Conservation (phyloP, 805 yeast genomes). For the Ogataea degrootiae region DNA sequence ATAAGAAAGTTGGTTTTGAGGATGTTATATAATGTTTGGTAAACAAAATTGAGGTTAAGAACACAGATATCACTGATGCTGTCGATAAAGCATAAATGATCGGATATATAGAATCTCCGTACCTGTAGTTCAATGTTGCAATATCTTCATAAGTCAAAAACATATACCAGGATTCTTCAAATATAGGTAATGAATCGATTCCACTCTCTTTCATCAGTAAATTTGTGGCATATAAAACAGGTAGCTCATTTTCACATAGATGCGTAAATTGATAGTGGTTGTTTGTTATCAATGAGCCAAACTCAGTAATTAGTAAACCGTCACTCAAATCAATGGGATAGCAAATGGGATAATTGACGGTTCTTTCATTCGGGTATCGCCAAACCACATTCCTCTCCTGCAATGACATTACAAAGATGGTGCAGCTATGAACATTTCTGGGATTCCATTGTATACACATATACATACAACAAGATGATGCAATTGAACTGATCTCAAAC, state of each 20-base stretch:
- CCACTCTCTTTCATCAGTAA: conserved; percentile 11
- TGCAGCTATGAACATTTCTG: too few relatives aligned
- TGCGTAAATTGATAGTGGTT: conserved; percentile 6
- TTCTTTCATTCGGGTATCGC: conserved; percentile 26
- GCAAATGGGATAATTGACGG: conserved; percentile 29
- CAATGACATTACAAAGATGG: neutral
- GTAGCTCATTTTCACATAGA: conserved; percentile 16
- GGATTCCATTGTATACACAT: too few relatives aligned
- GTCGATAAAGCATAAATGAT: conserved; percentile 57
- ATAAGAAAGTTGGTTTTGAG: conserved; percentile 51
- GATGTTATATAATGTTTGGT: conserved; percentile 49
- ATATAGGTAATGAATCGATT: conserved; percentile 36
- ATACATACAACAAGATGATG: too few relatives aligned
- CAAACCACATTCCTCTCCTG: conserved; percentile 22
- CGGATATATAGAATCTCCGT: conserved; percentile 55
- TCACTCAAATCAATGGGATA: conserved; percentile 22
- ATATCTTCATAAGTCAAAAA: conserved; percentile 31
- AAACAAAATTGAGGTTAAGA: conserved; percentile 57
- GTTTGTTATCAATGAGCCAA: conserved; percentile 1
- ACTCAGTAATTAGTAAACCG: conserved; percentile 28
- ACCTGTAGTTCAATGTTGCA: conserved; percentile 33
- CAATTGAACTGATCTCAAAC: too few relatives aligned
- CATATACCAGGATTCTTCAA: conserved; percentile 43
- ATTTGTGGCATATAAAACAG: conserved; percentile 21
- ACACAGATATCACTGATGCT: conserved; percentile 60